These are phyloP conservation scores for Pythium brachiatum DNA, from an alignment of 352 stramenopile species.

Conservation along the genomic window DNA sequence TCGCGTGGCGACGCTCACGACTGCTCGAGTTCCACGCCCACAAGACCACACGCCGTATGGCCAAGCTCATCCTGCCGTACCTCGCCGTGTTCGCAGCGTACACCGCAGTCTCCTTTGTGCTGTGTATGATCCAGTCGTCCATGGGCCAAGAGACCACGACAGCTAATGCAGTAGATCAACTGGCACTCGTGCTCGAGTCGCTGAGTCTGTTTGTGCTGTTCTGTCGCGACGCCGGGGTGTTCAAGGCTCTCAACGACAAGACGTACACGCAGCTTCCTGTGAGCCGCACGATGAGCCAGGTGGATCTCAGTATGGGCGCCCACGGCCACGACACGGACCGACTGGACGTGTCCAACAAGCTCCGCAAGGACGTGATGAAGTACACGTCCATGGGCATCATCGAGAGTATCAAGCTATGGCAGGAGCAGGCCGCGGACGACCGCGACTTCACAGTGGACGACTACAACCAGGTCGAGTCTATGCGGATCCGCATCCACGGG, in stretches of 20 bases:
- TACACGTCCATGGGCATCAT: conserved; percentile 86
- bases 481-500: conserved; percentile 71
- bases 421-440: conserved; percentile 32
- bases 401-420: conserved; percentile 59
- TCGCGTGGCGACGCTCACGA: conserved; percentile 68
- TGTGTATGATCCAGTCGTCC: conserved; percentile 52
- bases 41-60: conserved; percentile 73
- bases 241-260: conserved; percentile 35
- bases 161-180: conserved; percentile 63
- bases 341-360: conserved; percentile 67
- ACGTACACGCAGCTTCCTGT: conserved; percentile 32
- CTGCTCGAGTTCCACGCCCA: conserved; percentile 76
- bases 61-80: conserved; percentile 83
- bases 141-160: conserved; percentile 35
- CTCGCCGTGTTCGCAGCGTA: conserved; percentile 59
- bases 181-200: conserved; percentile 69
- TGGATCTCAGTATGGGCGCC: conserved; percentile 1
- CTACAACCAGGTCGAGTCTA: conserved; percentile 69
- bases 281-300: conserved; percentile 22
- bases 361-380: conserved; percentile 84
- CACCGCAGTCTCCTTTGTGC: conserved; percentile 42
- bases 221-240: conserved; percentile 65
- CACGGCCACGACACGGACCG: conserved; percentile 29
- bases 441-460: conserved; percentile 53
- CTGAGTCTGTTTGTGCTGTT: conserved; percentile 75